Base-by-base conservation (phyloP, 768 basidiomycete species). In the Dacryopinax spathularia region DNA sequence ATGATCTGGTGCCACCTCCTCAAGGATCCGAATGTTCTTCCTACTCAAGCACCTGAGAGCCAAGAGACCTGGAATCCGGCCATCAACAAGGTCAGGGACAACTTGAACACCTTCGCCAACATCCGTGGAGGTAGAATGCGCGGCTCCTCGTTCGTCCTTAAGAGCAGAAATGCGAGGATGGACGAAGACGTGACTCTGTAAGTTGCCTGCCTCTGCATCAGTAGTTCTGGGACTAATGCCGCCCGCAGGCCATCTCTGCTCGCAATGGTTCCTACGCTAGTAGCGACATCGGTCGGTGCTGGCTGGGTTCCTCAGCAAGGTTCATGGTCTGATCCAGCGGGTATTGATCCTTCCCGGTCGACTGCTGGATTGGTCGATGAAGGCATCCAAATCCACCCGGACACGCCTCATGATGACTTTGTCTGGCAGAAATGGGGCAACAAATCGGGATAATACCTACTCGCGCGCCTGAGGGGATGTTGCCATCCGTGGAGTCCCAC, bases 111-210 rank as follows among this genome's bases (percentile, higher is more conserved):
- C 1, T 97, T 95, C 73, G 76, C 85, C 1, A 84, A 86, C 62
- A 77, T 95, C 59, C 88, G 93, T 62, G 94, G 95, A 34, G 94
- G 85, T n/a, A 86, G 94, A 64, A 74, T 92, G 48, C 84, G 89
- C 34, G 86, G 88, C 3, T 91, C 90, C 1, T 87, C 87, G 2
- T 88, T 93, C 69, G 89, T 94, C 37, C 78, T 83, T 70, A 90
- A 88, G 78, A 89, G 87, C 65, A 82, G 91, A 39, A 79, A 79
- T 4, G 81, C 82, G 25, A 48, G 75, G 56, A 73, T 82, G 37
- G 76, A 82, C 29, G 77, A 80, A 22, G 78, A 69, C 43, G 80
- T 60, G 75, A 77, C 31, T 76, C 68, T 65, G 75, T 70, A 65
- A 56, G 68, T 65, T 31, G 74, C n/a, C n/a, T 29, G 69, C 77